Evolutionary conservation across 192 early-diverging fungal species (phyloP), one percentile per base, ranked within the genome.

Genomic region (Podila verticillata): DNA sequence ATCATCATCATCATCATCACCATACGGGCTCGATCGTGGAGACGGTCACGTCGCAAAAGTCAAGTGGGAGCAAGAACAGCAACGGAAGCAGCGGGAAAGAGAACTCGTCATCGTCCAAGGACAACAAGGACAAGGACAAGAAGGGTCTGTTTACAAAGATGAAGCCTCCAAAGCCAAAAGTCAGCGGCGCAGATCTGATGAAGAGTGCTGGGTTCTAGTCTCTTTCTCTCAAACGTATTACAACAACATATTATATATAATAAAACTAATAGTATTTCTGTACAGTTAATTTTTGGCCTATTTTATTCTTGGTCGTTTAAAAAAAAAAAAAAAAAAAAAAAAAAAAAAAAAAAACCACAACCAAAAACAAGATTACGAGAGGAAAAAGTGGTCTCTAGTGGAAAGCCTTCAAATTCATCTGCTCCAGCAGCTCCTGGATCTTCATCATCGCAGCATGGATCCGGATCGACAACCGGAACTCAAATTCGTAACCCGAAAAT

Each of bases 401-500:
- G 35, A 48, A 44, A 5, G 62, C 35, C 30, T 57, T 72, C 44
- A 72, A 26, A 15, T 72, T 64, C 32, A 28, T 47, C 61, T 72
- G 54, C 9, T 79, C 63, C 2, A 57, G 34, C 49, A 68, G n/a
- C 5, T 80, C 75, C 3, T 72, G 58, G 26, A 80, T 72, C 9
- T 60, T 63, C 70, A 80, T 80, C 75, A 68, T 72, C 36, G 65
- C 75, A 3, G 75, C 75, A 34, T 80, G 75, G 30, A 80, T 80
- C 22, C 75, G 75, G 28, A 80, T 65, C 44, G 75, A 80, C 39
- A 80, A 31, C 34, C 85, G 65, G 70, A 83, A 84, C 73, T 88
- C 85, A 77, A 88, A 88, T 63, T 86, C 85, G 56, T 80, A 88
- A n/a, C 81, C 81, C 28, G 63, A 75, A 61, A 63, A 83, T 3